Evolutionary conservation across 805 yeast species (phyloP), one percentile per base, ranked within the genome.

Genomic region (Grigorovia humatica): DNA sequence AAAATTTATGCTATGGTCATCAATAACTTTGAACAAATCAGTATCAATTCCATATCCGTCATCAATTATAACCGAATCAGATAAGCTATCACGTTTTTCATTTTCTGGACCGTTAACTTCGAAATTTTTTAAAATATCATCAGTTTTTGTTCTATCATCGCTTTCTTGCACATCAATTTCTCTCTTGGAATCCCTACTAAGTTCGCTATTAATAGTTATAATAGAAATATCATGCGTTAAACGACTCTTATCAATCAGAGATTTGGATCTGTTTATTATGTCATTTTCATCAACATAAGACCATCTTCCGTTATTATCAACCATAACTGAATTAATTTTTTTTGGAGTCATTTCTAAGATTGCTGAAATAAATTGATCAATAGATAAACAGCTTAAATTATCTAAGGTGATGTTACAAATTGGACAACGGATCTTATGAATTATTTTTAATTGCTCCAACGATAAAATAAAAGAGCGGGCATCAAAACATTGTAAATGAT

Each of bases 401-500:
- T 38, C 17, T 12, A 88, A 68, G 1, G 63, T 62, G 4, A 68
- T 70, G 55, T 77, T 78, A 64, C 99, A 93, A 2, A 88, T 74
- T 0, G 97, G 96, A 62, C 99, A 93, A 47, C 70, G 12, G 17
- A 38, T 38, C 17, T 15, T 15, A 12, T 38, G 6, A 38, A 15
- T 38, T 15, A n/a, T 9, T 13, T 12, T 38, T 17, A 38, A 12
- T 38, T 9, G 42, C 42, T 38, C 42, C 15, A 38, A n/a, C 5
- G 89, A 74, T 58, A 80, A 78, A 9, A 93, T 59, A 61, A 78
- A 93, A 44, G 86, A 79, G 38, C 74, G 66, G 0, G 87, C 90
- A 67, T 93, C 99, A 65, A 90, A 88, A 63, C 98, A 90, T 60
- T 86, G 90, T n/a, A 88, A 69, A 67, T 93, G 99, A 35, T 76